A percentile compares a stretch with the other conserved stretches of the same genome.
Evolutionary conservation across 352 stramenopile genomes (phyloP).

Genomic region (Pythium brachiatum): DNA sequence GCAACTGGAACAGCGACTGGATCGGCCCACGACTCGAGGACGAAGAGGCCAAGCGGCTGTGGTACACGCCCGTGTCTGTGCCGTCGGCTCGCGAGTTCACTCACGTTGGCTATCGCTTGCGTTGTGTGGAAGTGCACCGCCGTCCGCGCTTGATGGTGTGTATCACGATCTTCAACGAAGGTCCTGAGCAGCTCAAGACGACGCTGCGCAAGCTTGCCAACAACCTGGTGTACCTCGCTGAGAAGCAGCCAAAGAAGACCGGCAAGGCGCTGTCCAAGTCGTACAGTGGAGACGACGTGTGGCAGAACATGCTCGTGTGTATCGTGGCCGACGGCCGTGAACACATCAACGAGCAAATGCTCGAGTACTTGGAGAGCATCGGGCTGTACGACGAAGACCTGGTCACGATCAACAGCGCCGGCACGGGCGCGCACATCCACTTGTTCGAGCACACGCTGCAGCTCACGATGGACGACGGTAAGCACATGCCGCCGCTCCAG

Average conservation of each 20-base stretch:
- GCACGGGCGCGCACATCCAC: slow-evolving; percentile 76
- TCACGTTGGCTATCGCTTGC: slow-evolving; percentile 68
- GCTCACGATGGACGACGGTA: slow-evolving; percentile 57
- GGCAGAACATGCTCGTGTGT: slow-evolving; percentile 79
- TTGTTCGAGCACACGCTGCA: slow-evolving; percentile 85
- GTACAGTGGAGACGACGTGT: slow-evolving; percentile 68
- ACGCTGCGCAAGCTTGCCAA: slow-evolving; percentile 82
- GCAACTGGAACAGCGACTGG: slow-evolving; percentile 75
- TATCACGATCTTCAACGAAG: slow-evolving; percentile 88
- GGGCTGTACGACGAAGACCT: slow-evolving; percentile 84
- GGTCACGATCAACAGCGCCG: slow-evolving; percentile 80
- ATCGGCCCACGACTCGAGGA: slow-evolving; percentile 64
- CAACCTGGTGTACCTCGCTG: slow-evolving; percentile 70
- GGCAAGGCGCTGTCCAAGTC: slow-evolving; percentile 29
- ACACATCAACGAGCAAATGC: slow-evolving; percentile 71
- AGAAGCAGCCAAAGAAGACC: slow-evolving; percentile 36
- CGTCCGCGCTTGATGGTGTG: slow-evolving; percentile 74
- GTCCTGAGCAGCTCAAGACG: slow-evolving; percentile 56
- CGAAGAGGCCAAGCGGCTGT: slow-evolving; percentile 70
- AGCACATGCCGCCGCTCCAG: slow-evolving; percentile 68
- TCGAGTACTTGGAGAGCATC: slow-evolving; percentile 72
- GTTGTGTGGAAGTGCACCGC: slow-evolving; percentile 70
- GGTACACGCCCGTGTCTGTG: slow-evolving; percentile 77
- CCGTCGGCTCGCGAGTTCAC: slow-evolving; percentile 69
- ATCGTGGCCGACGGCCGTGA: slow-evolving; percentile 79